phyloP scores from a whole-genome alignment of 768 basidiomycete species.

The Kwoniella dejecticola region DNA sequence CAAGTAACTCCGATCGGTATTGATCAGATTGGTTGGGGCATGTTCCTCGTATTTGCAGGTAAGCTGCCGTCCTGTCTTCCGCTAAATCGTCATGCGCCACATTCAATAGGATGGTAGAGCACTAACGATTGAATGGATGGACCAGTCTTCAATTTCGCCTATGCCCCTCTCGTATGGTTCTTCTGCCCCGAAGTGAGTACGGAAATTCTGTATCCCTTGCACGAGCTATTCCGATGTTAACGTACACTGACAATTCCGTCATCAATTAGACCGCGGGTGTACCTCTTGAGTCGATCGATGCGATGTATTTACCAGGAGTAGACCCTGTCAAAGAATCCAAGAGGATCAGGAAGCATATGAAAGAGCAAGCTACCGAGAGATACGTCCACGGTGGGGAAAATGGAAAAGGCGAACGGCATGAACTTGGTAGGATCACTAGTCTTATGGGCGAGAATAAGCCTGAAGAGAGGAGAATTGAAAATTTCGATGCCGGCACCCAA shows the following conservation, averaged over 20 bases:
- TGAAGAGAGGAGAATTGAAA: background rate
- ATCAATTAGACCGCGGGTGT: constrained; percentile 29
- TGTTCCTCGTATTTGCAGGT: constrained; percentile 24
- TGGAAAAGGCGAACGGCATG: background rate
- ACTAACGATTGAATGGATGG: no score
- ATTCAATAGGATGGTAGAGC: no score
- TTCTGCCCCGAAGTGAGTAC: constrained; percentile 30
- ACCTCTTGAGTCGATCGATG: constrained; percentile 36
- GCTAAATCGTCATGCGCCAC: no score
- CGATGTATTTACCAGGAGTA: constrained; percentile 24
- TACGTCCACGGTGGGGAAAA: background rate
- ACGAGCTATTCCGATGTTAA: background rate
- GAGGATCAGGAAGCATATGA: constrained; percentile 12
- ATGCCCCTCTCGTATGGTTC: constrained; percentile 25
- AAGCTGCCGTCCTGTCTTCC: background rate
- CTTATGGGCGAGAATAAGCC: constrained; percentile 13
- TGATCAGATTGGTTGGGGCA: constrained; percentile 17
- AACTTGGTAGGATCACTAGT: background rate
- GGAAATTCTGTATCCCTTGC: background rate
- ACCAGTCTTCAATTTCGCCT: constrained; percentile 23
- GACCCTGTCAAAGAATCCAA: constrained; percentile 27
- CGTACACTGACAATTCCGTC: background rate
- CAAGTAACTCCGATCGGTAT: constrained; percentile 24
- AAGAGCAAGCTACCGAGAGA: background rate
- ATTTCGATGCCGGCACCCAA: background rate